Evolutionary conservation across 1,139 yeast genomes (phyloP), one percentile per base, ranked within the genome.

Genomic region (Geotrichum siamense): DNA sequence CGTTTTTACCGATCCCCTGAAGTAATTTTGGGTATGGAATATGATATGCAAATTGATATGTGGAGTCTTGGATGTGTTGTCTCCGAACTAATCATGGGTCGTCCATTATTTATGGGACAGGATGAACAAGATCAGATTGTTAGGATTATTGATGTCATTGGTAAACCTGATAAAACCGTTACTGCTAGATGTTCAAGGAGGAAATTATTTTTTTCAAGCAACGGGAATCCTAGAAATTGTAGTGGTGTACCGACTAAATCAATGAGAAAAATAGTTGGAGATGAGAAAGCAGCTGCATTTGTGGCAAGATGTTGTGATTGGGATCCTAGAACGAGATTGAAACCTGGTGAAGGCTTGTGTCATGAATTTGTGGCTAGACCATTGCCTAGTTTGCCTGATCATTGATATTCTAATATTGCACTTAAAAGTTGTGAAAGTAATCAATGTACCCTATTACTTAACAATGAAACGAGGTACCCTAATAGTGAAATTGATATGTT

Each of bases 1-100:
- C 71, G 99, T 47, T 93, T 91, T 60, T 93, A 93, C 63, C 72
- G 99, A 50, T 85, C 96, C 0, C 99, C 96, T 0, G 96, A 86
- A 59, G 87, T 86, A 3, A 68, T 83, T 32, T 57, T 85, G n/a
- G 96, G 95, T 1, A 79, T 86, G 48, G 71, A 76, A 26, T 86
- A 86, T 60, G 71, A 76, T 45, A 69, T 72, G 23, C 75, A 75
- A 53, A 82, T 84, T 45, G 94, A 84, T 59, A 74, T 83, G 50
- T 84, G 94, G 94, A 81, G 91, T 3, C 63, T 81, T 49, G 91
- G 83, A 0, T 75, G 89, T 46, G 75, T 84, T 33, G 61, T 81
- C 15, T 75, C 78, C 1, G 94, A 84, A 57, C 59, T 83, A 39
- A 72, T 70, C 44, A 71, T 77, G 0, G 94, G 94, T 0, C 58